A percentile compares a stretch with the other conserved stretches of the same genome.
These are phyloP conservation scores for Ettlia oleoabundans DNA, from an alignment of 139 green algal genomes.

Conservation along the genomic window DNA sequence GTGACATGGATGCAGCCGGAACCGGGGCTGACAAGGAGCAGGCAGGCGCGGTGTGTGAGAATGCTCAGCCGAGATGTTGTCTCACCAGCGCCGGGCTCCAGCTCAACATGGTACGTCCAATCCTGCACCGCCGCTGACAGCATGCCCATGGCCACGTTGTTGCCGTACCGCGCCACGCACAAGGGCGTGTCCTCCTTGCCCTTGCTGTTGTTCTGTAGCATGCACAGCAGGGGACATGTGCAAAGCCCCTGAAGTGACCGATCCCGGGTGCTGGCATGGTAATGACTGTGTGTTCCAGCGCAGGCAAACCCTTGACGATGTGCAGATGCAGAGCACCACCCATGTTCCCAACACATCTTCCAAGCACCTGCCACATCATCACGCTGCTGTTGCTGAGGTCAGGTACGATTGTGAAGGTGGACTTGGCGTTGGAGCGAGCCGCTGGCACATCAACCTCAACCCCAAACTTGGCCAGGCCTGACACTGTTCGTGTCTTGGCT, in stretches of 20 bases:
- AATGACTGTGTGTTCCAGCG: not conserved
- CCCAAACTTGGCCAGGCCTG: constrained; percentile 14
- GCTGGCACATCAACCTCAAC: constrained; percentile 1
- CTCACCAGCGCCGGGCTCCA: constrained; percentile 6
- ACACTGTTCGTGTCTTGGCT: constrained; percentile 3
- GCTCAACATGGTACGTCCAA: constrained; percentile 9
- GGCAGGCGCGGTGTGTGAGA: not conserved
- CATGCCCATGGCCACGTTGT: constrained; percentile 9
- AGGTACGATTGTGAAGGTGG: not conserved
- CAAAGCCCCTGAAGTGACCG: not conserved
- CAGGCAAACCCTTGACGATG: not conserved
- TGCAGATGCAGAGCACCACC: not conserved
- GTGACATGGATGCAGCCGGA: no score
- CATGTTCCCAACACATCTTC: not conserved
- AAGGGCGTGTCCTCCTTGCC: not conserved
- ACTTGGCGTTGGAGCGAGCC: not conserved
- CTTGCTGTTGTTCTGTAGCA: constrained; percentile 14
- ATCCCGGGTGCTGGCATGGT: not conserved
- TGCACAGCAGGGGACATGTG: not conserved
- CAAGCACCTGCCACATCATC: not conserved
- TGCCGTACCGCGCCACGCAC: not conserved
- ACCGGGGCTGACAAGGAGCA: not conserved
- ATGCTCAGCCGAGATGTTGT: not conserved
- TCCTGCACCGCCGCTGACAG: not conserved
- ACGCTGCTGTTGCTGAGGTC: constrained; percentile 4